phyloP scores from a whole-genome alignment of 1,284 basidiomycete species.

The Marasmius tenuissimus region DNA sequence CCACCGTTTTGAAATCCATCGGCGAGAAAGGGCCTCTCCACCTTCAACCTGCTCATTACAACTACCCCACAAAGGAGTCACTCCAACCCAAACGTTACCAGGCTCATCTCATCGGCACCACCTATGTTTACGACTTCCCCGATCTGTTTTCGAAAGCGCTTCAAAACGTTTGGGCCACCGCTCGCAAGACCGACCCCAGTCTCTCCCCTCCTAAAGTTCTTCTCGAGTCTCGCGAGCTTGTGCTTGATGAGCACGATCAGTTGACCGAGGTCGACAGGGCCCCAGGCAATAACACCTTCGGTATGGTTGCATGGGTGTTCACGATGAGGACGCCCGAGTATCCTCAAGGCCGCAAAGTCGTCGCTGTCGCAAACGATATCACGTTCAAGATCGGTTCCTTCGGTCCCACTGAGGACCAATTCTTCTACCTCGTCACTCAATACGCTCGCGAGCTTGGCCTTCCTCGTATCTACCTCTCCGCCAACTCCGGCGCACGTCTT shows the following conservation, averaged over 20 bases:
- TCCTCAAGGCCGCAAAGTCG: slow-evolving; percentile 83
- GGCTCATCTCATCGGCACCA: slow-evolving; percentile 98
- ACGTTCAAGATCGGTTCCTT: slow-evolving; percentile 99
- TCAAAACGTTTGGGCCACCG: slow-evolving; percentile 88
- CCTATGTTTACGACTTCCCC: slow-evolving; percentile 99
- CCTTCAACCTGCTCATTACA: slow-evolving; percentile 87
- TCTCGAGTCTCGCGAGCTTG: slow-evolving; percentile 85
- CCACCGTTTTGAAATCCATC: slow-evolving; percentile 93
- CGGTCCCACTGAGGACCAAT: slow-evolving; percentile 93
- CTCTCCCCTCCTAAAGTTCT: slow-evolving; percentile 77
- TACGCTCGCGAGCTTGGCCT: slow-evolving; percentile 88
- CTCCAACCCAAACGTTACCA: slow-evolving; percentile 98
- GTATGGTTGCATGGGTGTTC: slow-evolving; percentile 99
- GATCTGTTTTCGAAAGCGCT: slow-evolving; percentile 97
- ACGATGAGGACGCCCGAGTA: slow-evolving; percentile 93
- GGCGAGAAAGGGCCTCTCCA: slow-evolving; percentile 93
- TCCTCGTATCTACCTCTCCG: slow-evolving; percentile 96
- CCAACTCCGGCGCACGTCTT: slow-evolving; percentile 97
- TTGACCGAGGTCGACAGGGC: slow-evolving; percentile 89
- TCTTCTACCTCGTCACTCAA: slow-evolving; percentile 94
- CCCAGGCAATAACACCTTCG: slow-evolving; percentile 92
- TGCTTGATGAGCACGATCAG: slow-evolving; percentile 92
- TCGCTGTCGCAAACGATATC: slow-evolving; percentile 98
- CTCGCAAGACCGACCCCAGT: slow-evolving; percentile 64
- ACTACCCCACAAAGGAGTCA: slow-evolving; percentile 98